Conservation (phyloP, 805 yeast genomes). For the Ogataea wickerhamii region DNA sequence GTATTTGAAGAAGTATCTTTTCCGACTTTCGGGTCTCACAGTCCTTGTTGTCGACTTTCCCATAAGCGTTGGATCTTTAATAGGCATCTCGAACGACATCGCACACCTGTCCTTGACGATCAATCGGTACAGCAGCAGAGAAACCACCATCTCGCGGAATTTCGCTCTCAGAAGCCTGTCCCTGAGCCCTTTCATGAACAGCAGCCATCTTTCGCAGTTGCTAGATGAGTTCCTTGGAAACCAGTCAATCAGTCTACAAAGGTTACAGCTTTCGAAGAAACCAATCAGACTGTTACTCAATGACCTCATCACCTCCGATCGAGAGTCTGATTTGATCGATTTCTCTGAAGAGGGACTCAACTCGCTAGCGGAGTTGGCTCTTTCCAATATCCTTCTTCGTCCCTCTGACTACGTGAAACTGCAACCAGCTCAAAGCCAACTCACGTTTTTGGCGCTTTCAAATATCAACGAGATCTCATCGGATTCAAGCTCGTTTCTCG, state of each 20-base stretch:
- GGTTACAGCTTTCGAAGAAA: conserved; percentile 9
- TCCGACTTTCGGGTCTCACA: conserved; percentile 3
- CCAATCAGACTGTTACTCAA: conserved; percentile 10
- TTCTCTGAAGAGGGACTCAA: not conserved
- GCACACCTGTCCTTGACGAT: conserved; percentile 6
- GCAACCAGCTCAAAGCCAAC: conserved; percentile 5
- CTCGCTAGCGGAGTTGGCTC: conserved; percentile 9
- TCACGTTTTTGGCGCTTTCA: conserved; percentile 15
- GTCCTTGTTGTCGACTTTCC: conserved; percentile 12
- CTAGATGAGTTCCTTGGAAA: not conserved
- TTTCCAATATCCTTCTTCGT: conserved; percentile 9
- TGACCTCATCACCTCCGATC: conserved; percentile 12
- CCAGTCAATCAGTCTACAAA: not conserved
- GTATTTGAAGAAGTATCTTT: conserved; percentile 8
- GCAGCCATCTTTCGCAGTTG: conserved; percentile 3
- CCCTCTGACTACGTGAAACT: conserved; percentile 7
- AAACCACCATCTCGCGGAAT: not conserved
- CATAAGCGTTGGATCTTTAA: conserved; percentile 10
- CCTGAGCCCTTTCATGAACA: conserved; percentile 15
- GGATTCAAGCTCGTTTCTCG: conserved; percentile 12
- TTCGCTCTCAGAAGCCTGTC: conserved; percentile 8
- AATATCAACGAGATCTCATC: conserved; percentile 15
- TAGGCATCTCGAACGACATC: conserved; percentile 5
- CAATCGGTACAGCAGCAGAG: conserved; percentile 6
- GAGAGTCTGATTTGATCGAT: conserved; percentile 2